Percentiles rank a stretch among this genome's conserved stretches.
Evolutionary conservation across 495 filamentous ascomycete species (phyloP).

Genomic region (Trichoderma asperelloides): DNA sequence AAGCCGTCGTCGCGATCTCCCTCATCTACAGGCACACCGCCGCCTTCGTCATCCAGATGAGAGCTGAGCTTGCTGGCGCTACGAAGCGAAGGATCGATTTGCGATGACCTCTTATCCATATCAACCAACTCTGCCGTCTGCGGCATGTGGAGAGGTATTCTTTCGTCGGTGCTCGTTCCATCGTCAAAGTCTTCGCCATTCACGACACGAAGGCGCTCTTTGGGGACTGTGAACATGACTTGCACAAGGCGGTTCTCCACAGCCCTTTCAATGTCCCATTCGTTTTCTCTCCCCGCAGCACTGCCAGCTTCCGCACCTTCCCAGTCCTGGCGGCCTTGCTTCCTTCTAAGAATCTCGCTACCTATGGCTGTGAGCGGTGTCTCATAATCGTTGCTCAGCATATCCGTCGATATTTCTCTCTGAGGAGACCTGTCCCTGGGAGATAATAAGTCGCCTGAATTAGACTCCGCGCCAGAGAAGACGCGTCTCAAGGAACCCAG

Average conservation of each 20-base stretch:
- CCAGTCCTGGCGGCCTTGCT: conserved; percentile 37
- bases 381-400: conserved; percentile 21
- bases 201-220: conserved; percentile 74
- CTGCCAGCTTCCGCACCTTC: conserved; percentile 18
- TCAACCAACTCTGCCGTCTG: conserved; percentile 19
- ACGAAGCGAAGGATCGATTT: background rate
- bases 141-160: background rate
- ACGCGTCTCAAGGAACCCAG: conserved; percentile 39
- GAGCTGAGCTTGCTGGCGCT: conserved; percentile 1
- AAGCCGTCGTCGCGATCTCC: conserved; percentile 10
- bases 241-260: conserved; percentile 76
- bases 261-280: conserved; percentile 86
- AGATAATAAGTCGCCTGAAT: background rate
- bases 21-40: conserved; percentile 12
- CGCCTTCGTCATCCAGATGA: conserved; percentile 5
- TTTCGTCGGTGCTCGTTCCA: conserved; percentile 38
- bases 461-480: conserved; percentile 23
- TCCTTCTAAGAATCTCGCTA: conserved; percentile 26
- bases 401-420: conserved; percentile 19
- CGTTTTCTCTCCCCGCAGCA: conserved; percentile 41
- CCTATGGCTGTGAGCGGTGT: conserved; percentile 19
- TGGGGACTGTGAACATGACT: conserved; percentile 88
- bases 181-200: conserved; percentile 43
- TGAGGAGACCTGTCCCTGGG: conserved; percentile 14
- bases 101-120: conserved; percentile 14